Evolutionary conservation across 108 stramenopile genomes (phyloP).

Genomic region (Mayamaea pseudoterrestris): DNA sequence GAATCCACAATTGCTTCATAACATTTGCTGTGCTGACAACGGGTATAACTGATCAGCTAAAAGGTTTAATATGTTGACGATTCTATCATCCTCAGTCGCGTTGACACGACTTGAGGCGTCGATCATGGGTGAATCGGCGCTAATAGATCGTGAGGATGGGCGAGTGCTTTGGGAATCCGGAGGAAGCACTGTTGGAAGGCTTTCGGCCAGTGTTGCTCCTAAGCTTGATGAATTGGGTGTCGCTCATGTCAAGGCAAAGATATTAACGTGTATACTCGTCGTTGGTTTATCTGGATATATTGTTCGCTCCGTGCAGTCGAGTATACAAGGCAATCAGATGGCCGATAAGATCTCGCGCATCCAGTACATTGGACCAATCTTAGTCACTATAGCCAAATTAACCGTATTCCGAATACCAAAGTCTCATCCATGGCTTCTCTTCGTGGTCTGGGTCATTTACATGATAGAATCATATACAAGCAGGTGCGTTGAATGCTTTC

Average conservation of each 20-base stretch:
- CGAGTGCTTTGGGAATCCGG: constrained; percentile 57
- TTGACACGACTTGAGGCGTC: constrained; percentile 6
- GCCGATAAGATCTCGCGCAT: too few relatives aligned
- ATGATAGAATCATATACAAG: constrained; percentile 62
- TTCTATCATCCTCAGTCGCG: too few relatives aligned
- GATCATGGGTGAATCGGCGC: constrained; percentile 36
- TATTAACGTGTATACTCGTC: neutral
- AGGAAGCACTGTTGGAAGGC: neutral
- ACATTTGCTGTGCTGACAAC: too few relatives aligned
- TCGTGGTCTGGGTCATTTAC: constrained; percentile 35
- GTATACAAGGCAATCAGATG: too few relatives aligned
- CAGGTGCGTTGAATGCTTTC: too few relatives aligned
- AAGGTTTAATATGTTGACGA: too few relatives aligned
- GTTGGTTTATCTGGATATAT: too few relatives aligned
- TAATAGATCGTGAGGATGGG: constrained; percentile 56
- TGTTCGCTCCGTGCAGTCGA: too few relatives aligned
- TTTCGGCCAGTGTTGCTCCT: neutral
- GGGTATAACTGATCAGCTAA: too few relatives aligned
- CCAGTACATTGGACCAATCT: too few relatives aligned
- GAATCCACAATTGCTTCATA: too few relatives aligned
- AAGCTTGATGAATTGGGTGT: neutral
- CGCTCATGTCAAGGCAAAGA: neutral
- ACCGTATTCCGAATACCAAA: constrained; percentile 16
- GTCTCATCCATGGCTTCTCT: constrained; percentile 12
- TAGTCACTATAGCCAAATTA: too few relatives aligned